These are phyloP conservation scores for Corymbia citriodora DNA, from an alignment of 441 rosid genomes.

Conservation along the genomic window DNA sequence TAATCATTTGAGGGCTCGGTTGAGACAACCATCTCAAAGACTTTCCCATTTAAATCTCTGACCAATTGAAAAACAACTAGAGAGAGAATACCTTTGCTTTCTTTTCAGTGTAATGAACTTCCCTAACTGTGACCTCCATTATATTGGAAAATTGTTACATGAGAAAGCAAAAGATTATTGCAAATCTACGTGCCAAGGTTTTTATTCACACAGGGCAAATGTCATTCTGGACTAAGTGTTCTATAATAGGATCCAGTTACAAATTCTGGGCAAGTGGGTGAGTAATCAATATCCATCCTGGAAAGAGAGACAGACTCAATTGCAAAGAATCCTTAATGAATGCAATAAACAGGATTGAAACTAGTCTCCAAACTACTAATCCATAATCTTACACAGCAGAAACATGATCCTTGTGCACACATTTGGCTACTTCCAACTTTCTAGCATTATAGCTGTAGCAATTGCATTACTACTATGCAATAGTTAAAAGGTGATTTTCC, in stretches of 20 bases:
- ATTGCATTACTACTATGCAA: constrained; percentile 19
- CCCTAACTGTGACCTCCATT: constrained; percentile 88
- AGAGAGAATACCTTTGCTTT: constrained; percentile 73
- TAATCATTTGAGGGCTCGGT: background rate
- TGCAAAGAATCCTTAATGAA: background rate
- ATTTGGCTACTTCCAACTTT: constrained; percentile 80
- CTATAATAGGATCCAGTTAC: constrained; percentile 97
- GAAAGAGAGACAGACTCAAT: background rate
- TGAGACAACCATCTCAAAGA: background rate
- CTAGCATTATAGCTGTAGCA: constrained; percentile 92
- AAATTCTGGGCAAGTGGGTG: constrained; percentile 96
- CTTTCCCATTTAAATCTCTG: background rate
- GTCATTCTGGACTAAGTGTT: constrained; percentile 46
- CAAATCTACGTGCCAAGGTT: background rate
- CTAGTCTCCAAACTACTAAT: background rate
- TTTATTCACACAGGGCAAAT: background rate
- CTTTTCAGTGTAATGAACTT: constrained; percentile 91
- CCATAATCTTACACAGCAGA: constrained; percentile 81
- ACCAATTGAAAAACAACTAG: background rate
- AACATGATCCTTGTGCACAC: constrained; percentile 96
- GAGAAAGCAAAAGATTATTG: constrained; percentile 7
- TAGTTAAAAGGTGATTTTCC: too few relatives aligned
- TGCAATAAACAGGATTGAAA: background rate
- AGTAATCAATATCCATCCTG: constrained; percentile 97
- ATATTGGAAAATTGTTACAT: constrained; percentile 80